Evolutionary conservation across 2,329 filamentous ascomycete species (phyloP).

Genomic region (Emmonsia crescens): DNA sequence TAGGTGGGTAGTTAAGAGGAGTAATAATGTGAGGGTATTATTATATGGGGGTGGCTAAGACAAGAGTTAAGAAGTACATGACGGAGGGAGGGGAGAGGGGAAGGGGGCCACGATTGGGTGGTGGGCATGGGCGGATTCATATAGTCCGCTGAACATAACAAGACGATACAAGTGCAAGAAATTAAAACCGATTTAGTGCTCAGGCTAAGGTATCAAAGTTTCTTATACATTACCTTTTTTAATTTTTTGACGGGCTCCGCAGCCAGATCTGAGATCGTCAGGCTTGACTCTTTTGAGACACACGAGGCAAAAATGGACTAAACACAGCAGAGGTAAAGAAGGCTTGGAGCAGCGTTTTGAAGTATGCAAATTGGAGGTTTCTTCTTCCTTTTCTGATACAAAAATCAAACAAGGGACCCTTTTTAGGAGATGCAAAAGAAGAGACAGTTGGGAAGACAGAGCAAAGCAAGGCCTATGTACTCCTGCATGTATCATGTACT

Average conservation of each 20-base stretch:
- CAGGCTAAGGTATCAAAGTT: background rate
- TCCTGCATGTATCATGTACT: background rate
- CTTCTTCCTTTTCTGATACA: background rate
- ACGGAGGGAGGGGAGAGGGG: background rate
- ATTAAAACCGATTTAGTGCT: background rate
- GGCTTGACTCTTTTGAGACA: conserved; percentile 12
- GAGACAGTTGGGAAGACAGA: background rate
- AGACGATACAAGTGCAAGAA: conserved; percentile 1
- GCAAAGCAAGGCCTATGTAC: background rate
- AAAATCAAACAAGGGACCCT: background rate
- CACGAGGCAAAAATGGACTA: conserved; percentile 7
- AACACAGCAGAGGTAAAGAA: background rate
- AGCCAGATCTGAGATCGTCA: conserved; percentile 19
- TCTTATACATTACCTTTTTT: background rate
- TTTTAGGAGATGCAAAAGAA: conserved; percentile 1
- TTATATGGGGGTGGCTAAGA: background rate
- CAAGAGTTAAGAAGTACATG: background rate
- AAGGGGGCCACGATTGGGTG: background rate
- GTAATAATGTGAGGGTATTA: background rate
- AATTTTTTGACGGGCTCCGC: background rate
- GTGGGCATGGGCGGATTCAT: conserved; percentile 2
- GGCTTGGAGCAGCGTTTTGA: conserved; percentile 1
- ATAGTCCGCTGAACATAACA: conserved; percentile 1
- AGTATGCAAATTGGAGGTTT: background rate
- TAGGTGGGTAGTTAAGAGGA: background rate